These are phyloP conservation scores for Penicillium cinerascens DNA, from an alignment of 495 filamentous ascomycete species.

Conservation along the genomic window DNA sequence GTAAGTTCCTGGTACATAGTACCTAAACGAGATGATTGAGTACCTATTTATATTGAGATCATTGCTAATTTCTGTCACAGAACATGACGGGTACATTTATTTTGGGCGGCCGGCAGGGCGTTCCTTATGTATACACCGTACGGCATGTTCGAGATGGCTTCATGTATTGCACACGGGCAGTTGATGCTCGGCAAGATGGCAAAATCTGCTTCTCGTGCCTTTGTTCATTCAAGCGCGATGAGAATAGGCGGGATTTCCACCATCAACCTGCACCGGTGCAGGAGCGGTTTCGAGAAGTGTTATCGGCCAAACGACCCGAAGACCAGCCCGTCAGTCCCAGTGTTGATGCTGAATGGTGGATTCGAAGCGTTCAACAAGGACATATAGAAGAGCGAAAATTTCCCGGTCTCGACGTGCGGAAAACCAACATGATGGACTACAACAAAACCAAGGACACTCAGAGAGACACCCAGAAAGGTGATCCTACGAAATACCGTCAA, in stretches of 20 bases:
- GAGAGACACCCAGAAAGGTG: neutral
- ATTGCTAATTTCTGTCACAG: constrained; percentile 34
- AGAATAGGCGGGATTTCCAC: constrained; percentile 27
- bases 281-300: constrained; percentile 34
- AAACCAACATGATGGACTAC: constrained; percentile 58
- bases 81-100: constrained; percentile 68
- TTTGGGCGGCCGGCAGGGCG: constrained; percentile 45
- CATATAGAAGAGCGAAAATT: constrained; percentile 42
- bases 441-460: constrained; percentile 44
- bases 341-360: constrained; percentile 49
- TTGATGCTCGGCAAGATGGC: constrained; percentile 49
- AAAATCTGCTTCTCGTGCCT: constrained; percentile 58
- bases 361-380: constrained; percentile 20
- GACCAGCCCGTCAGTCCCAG: constrained; percentile 37
- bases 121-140: constrained; percentile 60
- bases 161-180: constrained; percentile 55
- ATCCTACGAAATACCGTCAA: constrained; percentile 55
- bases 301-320: constrained; percentile 38
- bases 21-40: too few relatives aligned
- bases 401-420: constrained; percentile 58
- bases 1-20: constrained; percentile 42
- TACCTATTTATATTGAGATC: neutral
- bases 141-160: constrained; percentile 51
- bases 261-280: constrained; percentile 41
- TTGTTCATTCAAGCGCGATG: constrained; percentile 58